phyloP scores from a whole-genome alignment of 176 grass and related monocot genomes.

The Neostapfia colusana region DNA sequence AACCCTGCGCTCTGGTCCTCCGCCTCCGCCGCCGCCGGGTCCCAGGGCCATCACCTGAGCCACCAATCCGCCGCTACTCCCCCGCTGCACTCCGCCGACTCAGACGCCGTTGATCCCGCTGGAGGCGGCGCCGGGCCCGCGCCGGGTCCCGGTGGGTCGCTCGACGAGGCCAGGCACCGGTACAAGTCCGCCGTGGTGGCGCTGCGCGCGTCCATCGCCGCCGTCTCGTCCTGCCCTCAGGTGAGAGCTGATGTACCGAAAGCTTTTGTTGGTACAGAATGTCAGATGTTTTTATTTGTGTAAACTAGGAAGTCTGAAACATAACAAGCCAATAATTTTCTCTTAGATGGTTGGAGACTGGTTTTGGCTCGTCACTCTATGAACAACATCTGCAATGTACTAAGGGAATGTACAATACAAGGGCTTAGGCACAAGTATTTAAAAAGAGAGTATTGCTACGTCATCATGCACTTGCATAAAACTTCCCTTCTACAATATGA shows the following conservation, averaged over 20 bases:
- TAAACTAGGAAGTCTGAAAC: neutral
- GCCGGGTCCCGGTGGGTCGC: conserved; percentile 63
- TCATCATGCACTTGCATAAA: neutral
- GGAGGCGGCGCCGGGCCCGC: conserved; percentile 33
- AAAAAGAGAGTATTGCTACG: neutral
- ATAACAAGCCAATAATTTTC: neutral
- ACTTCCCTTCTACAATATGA: no score
- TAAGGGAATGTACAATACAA: neutral
- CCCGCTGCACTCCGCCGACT: conserved; percentile 39
- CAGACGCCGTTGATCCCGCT: no score
- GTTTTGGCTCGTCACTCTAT: neutral
- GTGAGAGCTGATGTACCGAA: conserved; percentile 29
- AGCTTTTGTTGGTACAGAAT: neutral
- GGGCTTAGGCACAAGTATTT: neutral
- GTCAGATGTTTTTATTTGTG: neutral
- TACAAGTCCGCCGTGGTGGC: conserved; percentile 74
- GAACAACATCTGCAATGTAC: neutral
- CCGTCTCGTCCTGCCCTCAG: conserved; percentile 59
- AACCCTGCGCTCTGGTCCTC: conserved; percentile 93
- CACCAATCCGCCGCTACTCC: conserved; percentile 33
- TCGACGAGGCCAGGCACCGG: conserved; percentile 87
- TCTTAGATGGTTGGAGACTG: neutral
- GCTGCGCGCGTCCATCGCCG: conserved; percentile 62
- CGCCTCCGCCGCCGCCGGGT: neutral
- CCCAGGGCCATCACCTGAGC: conserved; percentile 5